Evolutionary conservation across 2,329 filamentous ascomycete genomes (phyloP).

Genomic region (Fusarium robinianum): DNA sequence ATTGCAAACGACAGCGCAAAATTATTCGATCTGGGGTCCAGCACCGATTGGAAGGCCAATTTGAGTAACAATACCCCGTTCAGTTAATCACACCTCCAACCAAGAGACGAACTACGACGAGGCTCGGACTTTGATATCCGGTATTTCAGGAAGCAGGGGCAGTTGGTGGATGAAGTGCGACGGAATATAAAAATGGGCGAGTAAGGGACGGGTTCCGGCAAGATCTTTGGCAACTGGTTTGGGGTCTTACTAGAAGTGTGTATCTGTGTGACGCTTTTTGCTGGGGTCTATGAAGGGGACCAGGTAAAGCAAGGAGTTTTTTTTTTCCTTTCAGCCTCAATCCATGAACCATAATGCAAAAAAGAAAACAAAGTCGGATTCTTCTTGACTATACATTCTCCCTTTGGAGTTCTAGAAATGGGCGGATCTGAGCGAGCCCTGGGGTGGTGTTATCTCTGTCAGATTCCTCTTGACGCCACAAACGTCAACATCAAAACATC

Average conservation of each 20-base stretch:
- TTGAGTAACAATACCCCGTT: conserved; percentile 30
- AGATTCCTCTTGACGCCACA: conserved; percentile 17
- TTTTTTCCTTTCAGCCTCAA: conserved; percentile 19
- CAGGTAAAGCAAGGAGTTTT: conserved; percentile 26
- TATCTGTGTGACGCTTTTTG: conserved; percentile 21
- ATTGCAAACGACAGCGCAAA: conserved; percentile 21
- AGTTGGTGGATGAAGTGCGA: conserved; percentile 26
- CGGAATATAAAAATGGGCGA: conserved; percentile 25
- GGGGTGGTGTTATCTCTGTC: no score
- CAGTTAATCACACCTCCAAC: conserved; percentile 27
- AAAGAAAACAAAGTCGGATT: no score
- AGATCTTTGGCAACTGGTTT: conserved; percentile 30
- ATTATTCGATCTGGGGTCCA: conserved; percentile 11
- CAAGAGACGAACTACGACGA: conserved; percentile 29
- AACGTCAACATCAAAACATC: conserved; percentile 2
- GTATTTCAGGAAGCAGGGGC: conserved; percentile 16
- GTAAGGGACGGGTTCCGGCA: conserved; percentile 23
- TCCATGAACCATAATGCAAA: conserved; percentile 14
- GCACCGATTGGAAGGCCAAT: conserved; percentile 4
- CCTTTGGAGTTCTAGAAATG: no score
- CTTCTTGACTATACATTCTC: no score
- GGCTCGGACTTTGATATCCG: conserved; percentile 30
- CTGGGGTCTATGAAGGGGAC: conserved; percentile 24
- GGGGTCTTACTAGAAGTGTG: conserved; percentile 31
- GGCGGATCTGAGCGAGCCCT: no score